Conservation (phyloP, 176 grass and related monocot species). For the Oropetium thomaeum region DNA sequence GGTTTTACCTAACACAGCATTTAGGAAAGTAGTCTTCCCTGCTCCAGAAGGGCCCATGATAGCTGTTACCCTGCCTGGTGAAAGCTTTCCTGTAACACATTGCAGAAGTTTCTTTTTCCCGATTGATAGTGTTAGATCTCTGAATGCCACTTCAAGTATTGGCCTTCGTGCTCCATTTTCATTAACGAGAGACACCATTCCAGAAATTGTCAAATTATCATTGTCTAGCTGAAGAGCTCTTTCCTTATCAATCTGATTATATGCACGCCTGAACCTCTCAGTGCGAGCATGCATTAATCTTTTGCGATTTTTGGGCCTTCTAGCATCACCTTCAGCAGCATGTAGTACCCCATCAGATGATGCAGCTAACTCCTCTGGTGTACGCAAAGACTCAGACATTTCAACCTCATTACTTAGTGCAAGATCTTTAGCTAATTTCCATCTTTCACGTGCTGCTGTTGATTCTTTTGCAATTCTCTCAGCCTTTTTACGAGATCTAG, state of each 20-base stretch:
- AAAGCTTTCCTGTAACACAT: constrained; percentile 69
- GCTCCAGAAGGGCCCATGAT: constrained; percentile 87
- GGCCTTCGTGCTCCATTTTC: constrained; percentile 42
- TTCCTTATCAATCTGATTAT: constrained; percentile 53
- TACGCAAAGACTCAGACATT: constrained; percentile 17
- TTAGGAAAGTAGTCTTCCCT: constrained; percentile 87
- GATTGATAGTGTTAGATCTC: constrained; percentile 58
- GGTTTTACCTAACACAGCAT: constrained; percentile 69
- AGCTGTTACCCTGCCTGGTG: constrained; percentile 61
- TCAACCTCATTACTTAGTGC: constrained; percentile 35
- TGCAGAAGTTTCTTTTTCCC: constrained; percentile 68
- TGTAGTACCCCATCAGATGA: constrained; percentile 28
- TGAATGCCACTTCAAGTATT: constrained; percentile 70
- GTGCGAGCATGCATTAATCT: constrained; percentile 40
- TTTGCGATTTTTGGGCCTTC: constrained; percentile 32
- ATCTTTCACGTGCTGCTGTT: constrained; percentile 53
- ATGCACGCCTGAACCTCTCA: constrained; percentile 50
- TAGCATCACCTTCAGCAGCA: constrained; percentile 24
- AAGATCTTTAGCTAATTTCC: constrained; percentile 62
- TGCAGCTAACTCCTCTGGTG: constrained; percentile 31
- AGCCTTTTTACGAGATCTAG: constrained; percentile 66
- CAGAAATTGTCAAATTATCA: constrained; percentile 46
- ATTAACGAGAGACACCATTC: constrained; percentile 47
- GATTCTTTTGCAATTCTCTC: constrained; percentile 53
- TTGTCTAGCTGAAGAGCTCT: constrained; percentile 37